Evolutionary conservation across 2,329 filamentous ascomycete genomes (phyloP), one percentile per base, ranked within the genome.

Genomic region (Colletotrichum caudatum): DNA sequence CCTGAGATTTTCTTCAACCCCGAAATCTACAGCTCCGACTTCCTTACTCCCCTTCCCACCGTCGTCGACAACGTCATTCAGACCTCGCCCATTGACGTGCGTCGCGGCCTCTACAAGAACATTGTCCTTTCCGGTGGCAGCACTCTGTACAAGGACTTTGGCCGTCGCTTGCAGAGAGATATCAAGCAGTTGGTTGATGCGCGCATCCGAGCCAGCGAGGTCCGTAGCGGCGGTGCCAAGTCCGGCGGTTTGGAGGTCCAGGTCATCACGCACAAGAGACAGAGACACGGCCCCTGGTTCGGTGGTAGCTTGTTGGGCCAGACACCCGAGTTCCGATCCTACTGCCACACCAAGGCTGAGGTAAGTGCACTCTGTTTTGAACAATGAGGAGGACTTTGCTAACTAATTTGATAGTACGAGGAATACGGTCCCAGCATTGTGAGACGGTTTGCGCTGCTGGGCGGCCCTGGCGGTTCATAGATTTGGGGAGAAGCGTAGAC

Each of bases 1-100:
- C 97, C 97, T 33, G 96, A 99, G 82, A 99, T 99, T 80, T 99
- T 99, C 85, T 99, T 99, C 90, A 99, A 99, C 84, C 96, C 96
- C 39, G 96, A 99, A 85, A 99, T 99, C 78, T 98, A 98, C 88
- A 97, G 94, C 73, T 98, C 95, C 76, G 96, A 99, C 81, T 99
- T 99, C 86, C 86, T 99, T 75, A 99, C 96, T 16, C 96, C 96
- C 18, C 89, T 99, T 11, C 96, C 96, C 33, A 93, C 90, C 62
- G 96, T 99, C 62, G 97, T 99, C 73, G 96, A 99, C 80, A 93
- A 92, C 68, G 96, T 98, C 74, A 99, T 99, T 77, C 96, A 99
- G 83, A 95, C 94, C 68, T 97, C 95, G 44, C 96, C 96, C 53
- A 99, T 99, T 77, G 96, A 99, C 80, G 97, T 99, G 57, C 93